phyloP scores from a whole-genome alignment of 2,329 filamentous ascomycete genomes.

The Fusarium bulbicola region DNA sequence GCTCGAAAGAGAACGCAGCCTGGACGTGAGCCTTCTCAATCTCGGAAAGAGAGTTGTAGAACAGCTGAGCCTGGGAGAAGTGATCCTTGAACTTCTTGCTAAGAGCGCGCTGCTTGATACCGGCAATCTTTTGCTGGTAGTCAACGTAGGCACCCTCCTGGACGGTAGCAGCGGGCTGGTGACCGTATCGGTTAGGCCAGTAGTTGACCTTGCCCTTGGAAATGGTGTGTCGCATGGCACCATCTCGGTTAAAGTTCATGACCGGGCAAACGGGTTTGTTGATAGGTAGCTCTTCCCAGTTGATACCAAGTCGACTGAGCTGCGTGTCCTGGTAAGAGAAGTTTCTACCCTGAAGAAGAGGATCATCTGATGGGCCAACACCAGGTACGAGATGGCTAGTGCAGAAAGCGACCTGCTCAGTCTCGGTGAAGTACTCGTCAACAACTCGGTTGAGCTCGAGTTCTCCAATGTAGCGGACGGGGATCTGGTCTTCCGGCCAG shows the following conservation, averaged over 20 bases:
- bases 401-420: conserved; percentile 85
- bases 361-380: conserved; percentile 80
- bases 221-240: conserved; percentile 76
- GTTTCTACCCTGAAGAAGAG: conserved; percentile 78
- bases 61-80: conserved; percentile 80
- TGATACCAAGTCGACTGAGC: conserved; percentile 74
- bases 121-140: conserved; percentile 68
- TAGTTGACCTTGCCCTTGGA: conserved; percentile 74
- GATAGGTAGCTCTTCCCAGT: conserved; percentile 81
- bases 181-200: conserved; percentile 67
- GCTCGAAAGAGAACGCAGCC: conserved; percentile 77
- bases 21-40: conserved; percentile 76
- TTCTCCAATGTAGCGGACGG: conserved; percentile 80
- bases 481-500: conserved; percentile 82
- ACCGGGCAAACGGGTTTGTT: conserved; percentile 79
- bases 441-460: conserved; percentile 81
- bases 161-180: conserved; percentile 70
- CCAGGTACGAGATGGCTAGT: conserved; percentile 82
- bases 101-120: conserved; percentile 74
- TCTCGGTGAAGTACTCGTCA: conserved; percentile 84
- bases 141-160: conserved; percentile 75
- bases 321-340: conserved; percentile 75
- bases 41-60: conserved; percentile 79
- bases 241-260: conserved; percentile 81
- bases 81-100: conserved; percentile 83